These are phyloP conservation scores for Rosa multiflora DNA, from an alignment of 306 rosid species.

Conservation along the genomic window DNA sequence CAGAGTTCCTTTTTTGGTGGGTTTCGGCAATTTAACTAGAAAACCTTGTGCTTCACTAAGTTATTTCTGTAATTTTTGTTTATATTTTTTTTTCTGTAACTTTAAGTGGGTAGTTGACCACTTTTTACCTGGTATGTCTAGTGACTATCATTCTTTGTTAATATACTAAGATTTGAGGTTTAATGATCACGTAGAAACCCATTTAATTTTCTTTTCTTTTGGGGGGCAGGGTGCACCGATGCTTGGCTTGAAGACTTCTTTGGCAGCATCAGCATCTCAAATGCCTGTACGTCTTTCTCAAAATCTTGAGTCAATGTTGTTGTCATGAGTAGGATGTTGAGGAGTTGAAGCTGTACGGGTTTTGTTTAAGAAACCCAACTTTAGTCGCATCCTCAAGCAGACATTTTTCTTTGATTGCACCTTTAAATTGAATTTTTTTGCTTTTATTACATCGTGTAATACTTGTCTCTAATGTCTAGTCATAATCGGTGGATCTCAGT, in stretches of 20 bases:
- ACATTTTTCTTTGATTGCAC: neutral
- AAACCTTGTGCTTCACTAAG: too few relatives aligned
- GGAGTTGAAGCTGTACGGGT: neutral
- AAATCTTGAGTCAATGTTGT: slow-evolving; percentile 6
- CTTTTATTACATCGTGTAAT: neutral
- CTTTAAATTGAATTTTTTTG: neutral
- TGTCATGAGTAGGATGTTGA: neutral
- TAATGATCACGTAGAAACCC: slow-evolving; percentile 19
- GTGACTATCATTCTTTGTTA: neutral
- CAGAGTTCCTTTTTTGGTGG: neutral
- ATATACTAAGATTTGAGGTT: neutral
- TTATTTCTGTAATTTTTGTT: neutral
- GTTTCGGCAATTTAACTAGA: neutral
- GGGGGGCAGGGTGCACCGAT: slow-evolving; percentile 64
- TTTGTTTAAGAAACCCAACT: slow-evolving; percentile 1
- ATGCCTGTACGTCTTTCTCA: slow-evolving; percentile 58
- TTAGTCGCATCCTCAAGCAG: neutral
- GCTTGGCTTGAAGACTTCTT: slow-evolving; percentile 59
- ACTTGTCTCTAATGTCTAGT: neutral
- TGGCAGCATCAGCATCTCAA: slow-evolving; percentile 57
- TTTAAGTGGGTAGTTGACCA: neutral
- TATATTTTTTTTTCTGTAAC: neutral
- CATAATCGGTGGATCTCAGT: neutral
- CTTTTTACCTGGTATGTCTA: neutral
- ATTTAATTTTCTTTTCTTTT: slow-evolving; percentile 24